phyloP scores from a whole-genome alignment of 768 basidiomycete species.

The Epithele typhae region DNA sequence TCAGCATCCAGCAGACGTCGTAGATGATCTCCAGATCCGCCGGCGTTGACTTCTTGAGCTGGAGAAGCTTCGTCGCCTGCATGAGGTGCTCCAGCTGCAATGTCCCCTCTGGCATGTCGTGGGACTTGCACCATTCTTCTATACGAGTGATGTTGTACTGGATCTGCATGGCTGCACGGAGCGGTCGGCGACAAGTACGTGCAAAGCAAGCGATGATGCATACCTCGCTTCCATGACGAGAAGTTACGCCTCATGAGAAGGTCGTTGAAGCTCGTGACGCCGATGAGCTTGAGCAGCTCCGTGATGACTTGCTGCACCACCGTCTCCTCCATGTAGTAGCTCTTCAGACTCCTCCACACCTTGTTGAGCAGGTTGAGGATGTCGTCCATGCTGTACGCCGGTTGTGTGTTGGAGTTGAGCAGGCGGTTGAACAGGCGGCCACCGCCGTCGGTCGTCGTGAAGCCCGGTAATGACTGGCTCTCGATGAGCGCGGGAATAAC shows the following conservation, averaged over 20 bases:
- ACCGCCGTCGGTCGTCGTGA: conserved; percentile 92
- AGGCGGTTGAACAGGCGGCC: conserved; percentile 93
- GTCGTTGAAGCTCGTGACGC: conserved; percentile 97
- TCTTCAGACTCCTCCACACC: conserved; percentile 97
- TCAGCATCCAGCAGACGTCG: conserved; percentile 99
- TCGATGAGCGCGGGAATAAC: conserved; percentile 98
- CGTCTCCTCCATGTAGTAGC: conserved; percentile 96
- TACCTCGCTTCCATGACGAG: conserved; percentile 99
- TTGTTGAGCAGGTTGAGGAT: conserved; percentile 95
- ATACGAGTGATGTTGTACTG: conserved; percentile 98
- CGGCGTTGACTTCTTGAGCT: conserved; percentile 96
- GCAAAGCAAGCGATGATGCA: conserved; percentile 18
- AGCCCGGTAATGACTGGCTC: conserved; percentile 95
- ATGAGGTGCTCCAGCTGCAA: conserved; percentile 97
- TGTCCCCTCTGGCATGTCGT: conserved; percentile 98
- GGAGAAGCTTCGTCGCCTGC: conserved; percentile 98
- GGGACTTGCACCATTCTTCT: conserved; percentile 99
- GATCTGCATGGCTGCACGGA: conserved; percentile 90
- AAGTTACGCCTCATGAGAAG: conserved; percentile 98
- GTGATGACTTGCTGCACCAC: conserved; percentile 95
- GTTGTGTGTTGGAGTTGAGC: conserved; percentile 77
- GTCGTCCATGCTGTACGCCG: conserved; percentile 98
- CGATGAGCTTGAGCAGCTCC: conserved; percentile 92
- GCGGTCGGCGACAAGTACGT: background rate
- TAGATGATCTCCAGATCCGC: conserved; percentile 99